phyloP scores from a whole-genome alignment of 768 basidiomycete genomes.

The Fistulinella prunicolor region DNA sequence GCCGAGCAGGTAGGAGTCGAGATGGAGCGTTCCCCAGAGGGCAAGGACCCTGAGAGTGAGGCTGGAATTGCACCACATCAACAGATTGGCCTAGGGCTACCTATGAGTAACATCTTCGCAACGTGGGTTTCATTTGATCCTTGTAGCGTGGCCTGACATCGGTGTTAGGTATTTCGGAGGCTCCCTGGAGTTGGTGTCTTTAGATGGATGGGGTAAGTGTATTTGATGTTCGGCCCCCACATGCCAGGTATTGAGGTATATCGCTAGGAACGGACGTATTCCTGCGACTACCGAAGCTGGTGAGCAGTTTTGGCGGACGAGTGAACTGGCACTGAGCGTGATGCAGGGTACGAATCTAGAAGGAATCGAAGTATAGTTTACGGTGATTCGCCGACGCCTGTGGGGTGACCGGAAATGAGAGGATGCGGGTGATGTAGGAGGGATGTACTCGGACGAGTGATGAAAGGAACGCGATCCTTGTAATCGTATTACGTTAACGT shows the following conservation, averaged over 20 bases:
- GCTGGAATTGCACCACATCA: constrained; percentile 52
- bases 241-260: constrained; percentile 2
- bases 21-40: constrained; percentile 20
- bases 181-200: constrained; percentile 69
- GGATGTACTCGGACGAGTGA: too few relatives aligned
- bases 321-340: background rate
- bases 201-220: constrained; percentile 79
- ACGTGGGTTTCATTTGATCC: constrained; percentile 45
- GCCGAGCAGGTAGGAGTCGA: constrained; percentile 62
- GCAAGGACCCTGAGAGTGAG: constrained; percentile 40
- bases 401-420: constrained; percentile 13
- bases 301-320: constrained; percentile 33
- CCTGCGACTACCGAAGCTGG: constrained; percentile 75
- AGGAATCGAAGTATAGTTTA: constrained; percentile 74
- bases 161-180: constrained; percentile 74
- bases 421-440: background rate
- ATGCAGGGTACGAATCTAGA: constrained; percentile 79
- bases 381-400: constrained; percentile 7
- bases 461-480: background rate
- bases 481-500: constrained; percentile 5
- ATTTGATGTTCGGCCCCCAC: background rate
- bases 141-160: background rate
- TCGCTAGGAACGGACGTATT: constrained; percentile 76
- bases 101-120: constrained; percentile 88
- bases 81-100: constrained; percentile 77